Conservation (phyloP, 768 basidiomycete species). For the Clavulina sp. region DNA sequence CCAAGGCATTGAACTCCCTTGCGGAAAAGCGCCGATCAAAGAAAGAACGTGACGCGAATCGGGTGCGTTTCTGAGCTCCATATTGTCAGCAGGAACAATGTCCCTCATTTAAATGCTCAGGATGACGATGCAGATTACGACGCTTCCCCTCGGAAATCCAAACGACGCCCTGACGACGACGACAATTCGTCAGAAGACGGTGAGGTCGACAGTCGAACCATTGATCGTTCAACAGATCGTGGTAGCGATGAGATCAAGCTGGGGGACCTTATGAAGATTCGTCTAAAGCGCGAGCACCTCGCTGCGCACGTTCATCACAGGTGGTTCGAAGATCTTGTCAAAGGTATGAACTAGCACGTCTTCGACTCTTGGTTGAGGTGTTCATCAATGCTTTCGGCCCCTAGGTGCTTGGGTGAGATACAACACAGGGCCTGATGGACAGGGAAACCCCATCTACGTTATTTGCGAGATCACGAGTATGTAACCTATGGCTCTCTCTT, state of each 20-base stretch:
- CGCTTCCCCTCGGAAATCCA: not conserved
- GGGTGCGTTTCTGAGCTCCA: slow-evolving; percentile 30
- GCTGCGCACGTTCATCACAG: slow-evolving; percentile 56
- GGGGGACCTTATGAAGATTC: slow-evolving; percentile 41
- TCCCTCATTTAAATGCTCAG: slow-evolving; percentile 57
- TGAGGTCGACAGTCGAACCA: slow-evolving; percentile 39
- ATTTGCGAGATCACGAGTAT: slow-evolving; percentile 63
- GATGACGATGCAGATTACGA: slow-evolving; percentile 41
- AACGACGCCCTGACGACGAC: slow-evolving; percentile 20
- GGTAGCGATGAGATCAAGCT: slow-evolving; percentile 30
- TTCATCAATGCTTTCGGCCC: slow-evolving; percentile 1
- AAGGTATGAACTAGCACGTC: slow-evolving; percentile 31
- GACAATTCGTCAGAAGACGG: slow-evolving; percentile 17
- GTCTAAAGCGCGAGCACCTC: slow-evolving; percentile 50
- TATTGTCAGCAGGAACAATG: slow-evolving; percentile 19
- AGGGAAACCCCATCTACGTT: slow-evolving; percentile 48
- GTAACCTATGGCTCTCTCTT: slow-evolving; percentile 20
- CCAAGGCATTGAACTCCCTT: slow-evolving; percentile 61
- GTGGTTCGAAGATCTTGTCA: slow-evolving; percentile 74
- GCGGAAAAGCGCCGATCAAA: slow-evolving; percentile 78
- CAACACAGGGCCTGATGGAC: slow-evolving; percentile 46
- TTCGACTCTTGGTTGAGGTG: not conserved
- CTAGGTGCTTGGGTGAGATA: slow-evolving; percentile 77
- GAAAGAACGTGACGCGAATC: slow-evolving; percentile 47
- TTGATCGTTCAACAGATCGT: slow-evolving; percentile 24